Base-by-base conservation (phyloP, 139 green algal genomes). In the Tetradesmus obliquus region DNA sequence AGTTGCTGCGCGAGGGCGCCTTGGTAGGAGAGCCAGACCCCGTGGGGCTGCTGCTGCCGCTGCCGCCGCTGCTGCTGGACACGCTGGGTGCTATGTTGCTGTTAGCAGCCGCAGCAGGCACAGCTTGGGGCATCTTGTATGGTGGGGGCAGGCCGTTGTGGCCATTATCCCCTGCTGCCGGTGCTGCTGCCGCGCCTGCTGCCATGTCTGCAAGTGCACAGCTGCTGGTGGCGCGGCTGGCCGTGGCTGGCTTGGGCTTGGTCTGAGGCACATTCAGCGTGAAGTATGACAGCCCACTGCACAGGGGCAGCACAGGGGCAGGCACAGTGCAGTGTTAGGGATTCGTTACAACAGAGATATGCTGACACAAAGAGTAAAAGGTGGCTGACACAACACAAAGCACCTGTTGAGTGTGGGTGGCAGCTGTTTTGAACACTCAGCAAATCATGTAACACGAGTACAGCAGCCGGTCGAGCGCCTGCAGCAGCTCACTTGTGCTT, bases 241-340 rank as follows among this genome's bases (percentile, higher is more conserved):
- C 19, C 58, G 72, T 58, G 12, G 53, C 7, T 5, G 76, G 32
- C 55, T 51, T 81, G 9, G 57, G 20, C n/a, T 74, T 84, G 80
- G 88, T n/a, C 76, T 69, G 8, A 22, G 13, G 12, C 24, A 91
- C 57, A 24, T 74, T 74, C 22, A 91, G 58, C 5, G 88, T 91
- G 88, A 91, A 91, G 76, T 87, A 91, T 5, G 88, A 86, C 51
- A 91, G 24, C 3, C 88, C 88, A 87, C 88, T 91, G 88, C 88
- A 87, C 9, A 82, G 7, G 69, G 7, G 45, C 45, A 17, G n/a
- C 10, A 66, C n/a, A 55, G 53, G 22, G 55, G 55, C 55, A 87
- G 22, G 80, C 10, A 15, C n/a, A 86, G 0, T 20, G 81, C 72
- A 81, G 32, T 45, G 32, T 45, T 45, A 45, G 32, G 32, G 32